Evolutionary conservation across 2,329 filamentous ascomycete species (phyloP).

Genomic region (Zymoseptoria brevis): DNA sequence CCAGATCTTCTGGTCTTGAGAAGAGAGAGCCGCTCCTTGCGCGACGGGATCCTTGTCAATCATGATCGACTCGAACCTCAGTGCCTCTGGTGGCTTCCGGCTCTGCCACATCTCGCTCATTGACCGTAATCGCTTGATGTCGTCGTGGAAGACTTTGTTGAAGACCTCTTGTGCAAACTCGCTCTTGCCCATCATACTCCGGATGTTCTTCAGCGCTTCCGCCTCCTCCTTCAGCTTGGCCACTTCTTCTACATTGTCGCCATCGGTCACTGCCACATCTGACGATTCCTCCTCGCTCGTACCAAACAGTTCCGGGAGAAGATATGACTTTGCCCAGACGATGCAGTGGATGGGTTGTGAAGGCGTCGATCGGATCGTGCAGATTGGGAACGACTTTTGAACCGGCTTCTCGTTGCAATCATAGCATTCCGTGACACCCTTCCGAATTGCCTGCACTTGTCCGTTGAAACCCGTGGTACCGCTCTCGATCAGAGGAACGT

Average conservation of each 20-base stretch:
- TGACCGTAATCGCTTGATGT: conserved; percentile 70
- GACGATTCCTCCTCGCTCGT: conserved; percentile 77
- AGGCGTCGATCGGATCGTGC: conserved; percentile 92
- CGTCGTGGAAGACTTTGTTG: conserved; percentile 82
- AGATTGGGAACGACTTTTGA: conserved; percentile 90
- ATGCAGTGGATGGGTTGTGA: conserved; percentile 98
- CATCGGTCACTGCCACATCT: conserved; percentile 69
- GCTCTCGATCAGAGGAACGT: conserved; percentile 88
- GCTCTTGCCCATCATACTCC: conserved; percentile 67
- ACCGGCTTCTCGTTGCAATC: conserved; percentile 86
- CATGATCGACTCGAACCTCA: conserved; percentile 55
- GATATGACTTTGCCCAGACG: conserved; percentile 95
- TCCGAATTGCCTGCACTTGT: conserved; percentile 90
- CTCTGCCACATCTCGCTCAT: conserved; percentile 98
- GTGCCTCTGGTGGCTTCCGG: conserved; percentile 62
- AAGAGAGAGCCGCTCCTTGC: conserved; percentile 44
- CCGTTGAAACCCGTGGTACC: conserved; percentile 97
- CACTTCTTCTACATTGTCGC: conserved; percentile 84
- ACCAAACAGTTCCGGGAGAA: conserved; percentile 91
- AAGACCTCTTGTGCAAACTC: conserved; percentile 76
- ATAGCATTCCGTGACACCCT: conserved; percentile 85
- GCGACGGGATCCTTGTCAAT: conserved; percentile 19
- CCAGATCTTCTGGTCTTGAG: conserved; percentile 67
- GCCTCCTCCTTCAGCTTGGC: conserved; percentile 79
- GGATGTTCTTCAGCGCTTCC: conserved; percentile 72